Evolutionary conservation across 768 basidiomycete species (phyloP), one percentile per base, ranked within the genome.

Genomic region (Lyophyllum atratum): DNA sequence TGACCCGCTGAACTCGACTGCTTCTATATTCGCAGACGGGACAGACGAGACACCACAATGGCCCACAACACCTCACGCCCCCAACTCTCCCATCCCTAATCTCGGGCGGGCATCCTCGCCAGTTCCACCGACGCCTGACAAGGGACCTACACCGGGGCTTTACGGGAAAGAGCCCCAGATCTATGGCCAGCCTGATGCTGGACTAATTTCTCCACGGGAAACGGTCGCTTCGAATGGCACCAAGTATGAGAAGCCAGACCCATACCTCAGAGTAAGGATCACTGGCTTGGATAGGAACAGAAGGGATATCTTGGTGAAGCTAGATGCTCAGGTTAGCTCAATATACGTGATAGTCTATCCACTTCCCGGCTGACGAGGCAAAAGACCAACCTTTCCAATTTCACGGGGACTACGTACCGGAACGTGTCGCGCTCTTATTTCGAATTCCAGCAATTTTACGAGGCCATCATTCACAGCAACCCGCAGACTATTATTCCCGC

Each of bases 401-500:
- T 93, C 71, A 90, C 86, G 22, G 90, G 91, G 19, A 86, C 85
- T 24, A 85, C 90, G 50, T 98, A 98, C 69, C 86, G 94, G 62
- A 95, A 97, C 70, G 89, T 98, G 57, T 95, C 94, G 43, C 86
- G 97, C 55, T 96, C 95, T 34, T 98, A 98, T 71, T 73, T 88
- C 66, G 97, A 99, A 71, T 98, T 97, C 72, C 90, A 93, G 69
- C 85, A 91, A 60, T 93, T 98, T 72, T 93, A 95, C 64, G 94
- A 97, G 47, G 83, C 95, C 47, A 82, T 96, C 64, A 83, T 94
- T 28, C 83, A 89, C 65, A 93, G 84, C 72, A 95, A 93, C 70
- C 97, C 97, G 0, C 97, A 98, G 68, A 96, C 95, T 25, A 97
- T 99, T 64, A 81, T 98, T 15, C 93, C 97, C 8, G 97, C 97